Evolutionary conservation across 2,329 filamentous ascomycete species (phyloP).

Genomic region (Aspergillus texensis): DNA sequence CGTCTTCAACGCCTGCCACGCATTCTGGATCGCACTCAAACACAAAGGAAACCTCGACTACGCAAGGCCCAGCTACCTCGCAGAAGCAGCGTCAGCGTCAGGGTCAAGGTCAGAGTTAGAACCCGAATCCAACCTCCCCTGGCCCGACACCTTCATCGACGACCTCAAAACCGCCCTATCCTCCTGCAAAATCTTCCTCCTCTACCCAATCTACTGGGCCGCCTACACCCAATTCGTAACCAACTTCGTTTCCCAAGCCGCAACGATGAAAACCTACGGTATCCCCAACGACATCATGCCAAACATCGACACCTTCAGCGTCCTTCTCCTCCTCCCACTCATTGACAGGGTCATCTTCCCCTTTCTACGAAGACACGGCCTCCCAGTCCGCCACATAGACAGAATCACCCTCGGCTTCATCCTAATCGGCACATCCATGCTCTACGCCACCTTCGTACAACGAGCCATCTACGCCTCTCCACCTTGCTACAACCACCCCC

Average conservation of each 20-base stretch:
- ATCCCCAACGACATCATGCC: neutral
- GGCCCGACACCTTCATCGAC: conserved; percentile 34
- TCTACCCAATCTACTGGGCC: conserved; percentile 64
- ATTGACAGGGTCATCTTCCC: neutral
- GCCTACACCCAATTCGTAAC: conserved; percentile 7
- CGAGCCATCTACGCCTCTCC: neutral
- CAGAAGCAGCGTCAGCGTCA: neutral
- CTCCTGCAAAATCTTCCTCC: conserved; percentile 68
- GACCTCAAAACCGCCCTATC: conserved; percentile 61
- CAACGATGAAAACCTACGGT: neutral
- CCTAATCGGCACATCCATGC: neutral
- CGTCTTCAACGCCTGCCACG: neutral
- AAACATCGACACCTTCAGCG: neutral
- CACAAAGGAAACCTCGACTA: conserved; percentile 1
- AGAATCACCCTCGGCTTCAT: neutral
- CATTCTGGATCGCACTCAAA: neutral
- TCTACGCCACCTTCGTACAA: neutral
- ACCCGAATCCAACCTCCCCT: neutral
- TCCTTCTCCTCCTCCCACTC: neutral
- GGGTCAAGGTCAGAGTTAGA: conserved; percentile 30
- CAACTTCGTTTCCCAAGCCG: conserved; percentile 10
- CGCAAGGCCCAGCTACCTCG: neutral
- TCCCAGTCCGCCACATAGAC: neutral
- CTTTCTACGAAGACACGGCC: neutral
- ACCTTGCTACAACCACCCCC: neutral